Conservation (phyloP, 169 alveolate genomes). For the Besnoitia besnoiti region DNA sequence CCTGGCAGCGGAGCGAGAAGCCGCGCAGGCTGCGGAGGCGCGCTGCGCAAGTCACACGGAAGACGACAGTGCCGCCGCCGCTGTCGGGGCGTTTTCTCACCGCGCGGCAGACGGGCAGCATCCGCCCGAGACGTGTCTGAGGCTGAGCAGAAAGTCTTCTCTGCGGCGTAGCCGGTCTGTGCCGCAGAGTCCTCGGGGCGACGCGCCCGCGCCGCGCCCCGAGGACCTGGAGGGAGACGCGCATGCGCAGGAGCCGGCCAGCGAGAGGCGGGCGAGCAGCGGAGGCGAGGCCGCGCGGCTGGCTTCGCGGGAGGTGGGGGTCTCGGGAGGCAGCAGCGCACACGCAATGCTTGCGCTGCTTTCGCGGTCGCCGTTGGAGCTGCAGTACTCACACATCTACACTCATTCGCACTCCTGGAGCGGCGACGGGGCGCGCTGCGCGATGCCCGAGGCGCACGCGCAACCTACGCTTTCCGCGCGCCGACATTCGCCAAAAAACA, state of each 20-base stretch:
- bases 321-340: background rate
- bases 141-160: background rate
- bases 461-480: background rate
- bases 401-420: slow-evolving; percentile 24
- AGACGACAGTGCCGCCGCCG: background rate
- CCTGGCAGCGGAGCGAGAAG: background rate
- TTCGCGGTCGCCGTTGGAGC: background rate
- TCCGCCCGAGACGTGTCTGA: no score
- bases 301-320: background rate
- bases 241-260: background rate
- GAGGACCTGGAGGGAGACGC: background rate
- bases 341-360: slow-evolving; percentile 16
- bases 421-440: slow-evolving; percentile 42
- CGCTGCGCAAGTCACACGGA: background rate
- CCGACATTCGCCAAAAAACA: background rate
- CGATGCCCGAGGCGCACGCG: background rate
- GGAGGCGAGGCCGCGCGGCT: background rate
- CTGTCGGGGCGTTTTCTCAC: no score
- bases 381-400: slow-evolving; percentile 27
- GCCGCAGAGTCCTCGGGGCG: background rate
- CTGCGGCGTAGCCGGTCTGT: background rate
- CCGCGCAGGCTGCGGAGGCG: background rate
- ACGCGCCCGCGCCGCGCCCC: background rate
- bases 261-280: background rate
- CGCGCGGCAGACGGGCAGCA: no score